Evolutionary conservation across 2,329 filamentous ascomycete genomes (phyloP), one percentile per base, ranked within the genome.

Genomic region (Amauroascus verrucosus): DNA sequence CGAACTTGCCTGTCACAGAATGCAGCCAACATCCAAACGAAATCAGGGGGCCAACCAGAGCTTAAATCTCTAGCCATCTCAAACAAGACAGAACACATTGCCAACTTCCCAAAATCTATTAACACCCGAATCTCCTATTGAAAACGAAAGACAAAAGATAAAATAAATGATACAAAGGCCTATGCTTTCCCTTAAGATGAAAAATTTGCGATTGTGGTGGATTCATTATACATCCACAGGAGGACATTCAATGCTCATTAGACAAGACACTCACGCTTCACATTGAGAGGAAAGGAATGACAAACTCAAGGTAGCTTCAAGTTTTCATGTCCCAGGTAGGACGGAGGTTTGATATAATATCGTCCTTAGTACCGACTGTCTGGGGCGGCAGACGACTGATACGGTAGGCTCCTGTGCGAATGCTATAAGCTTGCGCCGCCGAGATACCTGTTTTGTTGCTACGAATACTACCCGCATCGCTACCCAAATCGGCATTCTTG

Each of bases 381-480:
- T 90, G 88, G 54, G 82, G 83, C 0, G 90, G 89, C 56, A 96
- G 78, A 48, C 86, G 83, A 65, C 87, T 93, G 59, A 96, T 81
- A 58, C 90, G 86, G 63, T 94, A 91, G 44, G 88, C 89, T 59
- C 90, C 90, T 54, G 74, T 79, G 59, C 89, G 86, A 62, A 95
- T 83, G 62, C 87, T 85, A 56, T 82, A 75, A 49, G 81, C 72
- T 64, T 89, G 80, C 49, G 77, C 72, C 3, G 81, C 76, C 4
- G 88, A 94, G 61, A 95, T 83, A 48, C 86, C 88, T 41, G 83
- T 88, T 48, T 82, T 79, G 72, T 87, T 88, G 69, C 86, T 87
- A 61, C 78, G 78, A 46, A 76, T 74, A 57, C 72, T 75, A 51
- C 73, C 73, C 1, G 72, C 63, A 51, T 76, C 73, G 56, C 72